These are phyloP conservation scores for Ophiostoma sp. DNA, from an alignment of 2,329 filamentous ascomycete species.

Conservation along the genomic window DNA sequence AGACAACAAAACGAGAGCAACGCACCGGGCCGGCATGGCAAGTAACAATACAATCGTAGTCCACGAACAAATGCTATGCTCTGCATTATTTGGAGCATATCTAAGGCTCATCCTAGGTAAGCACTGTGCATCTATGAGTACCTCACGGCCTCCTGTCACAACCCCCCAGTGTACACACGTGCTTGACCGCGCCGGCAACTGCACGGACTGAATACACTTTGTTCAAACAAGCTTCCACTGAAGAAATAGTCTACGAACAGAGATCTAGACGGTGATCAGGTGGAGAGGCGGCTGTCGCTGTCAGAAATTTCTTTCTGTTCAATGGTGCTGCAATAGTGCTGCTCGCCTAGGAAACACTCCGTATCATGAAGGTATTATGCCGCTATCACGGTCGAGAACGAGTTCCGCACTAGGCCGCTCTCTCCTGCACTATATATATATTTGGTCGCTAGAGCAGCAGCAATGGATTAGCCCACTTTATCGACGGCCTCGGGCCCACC, in stretches of 20 bases:
- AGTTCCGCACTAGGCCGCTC: no score
- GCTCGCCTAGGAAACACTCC: not conserved
- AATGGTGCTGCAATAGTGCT: constrained; percentile 3
- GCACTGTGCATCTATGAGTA: not conserved
- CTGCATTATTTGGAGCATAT: no score
- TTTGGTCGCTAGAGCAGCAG: not conserved
- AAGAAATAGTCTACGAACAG: constrained; percentile 6
- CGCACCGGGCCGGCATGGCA: no score
- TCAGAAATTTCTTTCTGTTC: constrained; percentile 8
- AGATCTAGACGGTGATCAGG: constrained; percentile 8
- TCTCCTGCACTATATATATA: not conserved
- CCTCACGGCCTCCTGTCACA: not conserved
- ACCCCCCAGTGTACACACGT: not conserved
- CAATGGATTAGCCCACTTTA: not conserved
- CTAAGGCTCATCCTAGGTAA: not conserved
- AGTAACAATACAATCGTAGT: not conserved
- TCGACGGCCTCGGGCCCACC: not conserved
- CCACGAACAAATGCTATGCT: no score
- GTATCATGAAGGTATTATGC: not conserved
- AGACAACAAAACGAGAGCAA: not conserved
- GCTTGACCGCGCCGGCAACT: not conserved
- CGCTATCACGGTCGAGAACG: no score
- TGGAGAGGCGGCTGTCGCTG: constrained; percentile 7
- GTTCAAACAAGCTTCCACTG: constrained; percentile 3
- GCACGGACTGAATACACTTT: not conserved